These are phyloP conservation scores for Lactarius trivialis DNA, from an alignment of 768 basidiomycete genomes.

Conservation along the genomic window DNA sequence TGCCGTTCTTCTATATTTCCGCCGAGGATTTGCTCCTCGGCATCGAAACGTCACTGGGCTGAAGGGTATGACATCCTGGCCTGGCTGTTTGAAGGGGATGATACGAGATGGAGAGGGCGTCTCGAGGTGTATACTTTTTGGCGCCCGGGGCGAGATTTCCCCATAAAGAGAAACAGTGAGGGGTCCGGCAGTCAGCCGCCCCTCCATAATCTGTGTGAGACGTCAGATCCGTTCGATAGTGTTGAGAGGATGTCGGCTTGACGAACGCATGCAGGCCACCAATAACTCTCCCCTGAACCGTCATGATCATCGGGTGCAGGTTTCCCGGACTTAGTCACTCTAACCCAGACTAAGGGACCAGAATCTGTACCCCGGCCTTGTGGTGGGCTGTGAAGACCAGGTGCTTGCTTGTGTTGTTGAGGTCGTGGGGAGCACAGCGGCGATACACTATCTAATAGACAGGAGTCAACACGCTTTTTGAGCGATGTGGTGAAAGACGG, in stretches of 20 bases:
- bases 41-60: slow-evolving; percentile 31
- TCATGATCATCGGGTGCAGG: slow-evolving; percentile 27
- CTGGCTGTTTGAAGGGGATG: slow-evolving; percentile 32
- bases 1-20: slow-evolving; percentile 6
- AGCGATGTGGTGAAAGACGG: background rate
- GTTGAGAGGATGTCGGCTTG: slow-evolving; percentile 13
- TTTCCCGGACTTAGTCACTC: slow-evolving; percentile 37
- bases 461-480: background rate
- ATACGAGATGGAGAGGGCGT: slow-evolving; percentile 38
- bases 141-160: slow-evolving; percentile 24
- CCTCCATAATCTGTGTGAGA: slow-evolving; percentile 9
- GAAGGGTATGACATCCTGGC: slow-evolving; percentile 39
- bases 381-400: background rate
- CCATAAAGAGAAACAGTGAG: slow-evolving; percentile 30
- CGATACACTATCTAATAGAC: background rate
- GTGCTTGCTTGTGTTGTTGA: background rate
- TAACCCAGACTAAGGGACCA: slow-evolving; percentile 35
- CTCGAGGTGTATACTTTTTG: slow-evolving; percentile 26
- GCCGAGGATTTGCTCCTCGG: background rate
- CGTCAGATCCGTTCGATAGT: background rate
- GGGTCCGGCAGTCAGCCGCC: slow-evolving; percentile 27
- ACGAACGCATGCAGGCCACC: slow-evolving; percentile 71
- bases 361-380: background rate
- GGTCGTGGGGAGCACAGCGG: background rate
- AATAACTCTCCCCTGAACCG: slow-evolving; percentile 33